These are phyloP conservation scores for Podaxis sp. DNA, from an alignment of 768 basidiomycete genomes.

Conservation along the genomic window DNA sequence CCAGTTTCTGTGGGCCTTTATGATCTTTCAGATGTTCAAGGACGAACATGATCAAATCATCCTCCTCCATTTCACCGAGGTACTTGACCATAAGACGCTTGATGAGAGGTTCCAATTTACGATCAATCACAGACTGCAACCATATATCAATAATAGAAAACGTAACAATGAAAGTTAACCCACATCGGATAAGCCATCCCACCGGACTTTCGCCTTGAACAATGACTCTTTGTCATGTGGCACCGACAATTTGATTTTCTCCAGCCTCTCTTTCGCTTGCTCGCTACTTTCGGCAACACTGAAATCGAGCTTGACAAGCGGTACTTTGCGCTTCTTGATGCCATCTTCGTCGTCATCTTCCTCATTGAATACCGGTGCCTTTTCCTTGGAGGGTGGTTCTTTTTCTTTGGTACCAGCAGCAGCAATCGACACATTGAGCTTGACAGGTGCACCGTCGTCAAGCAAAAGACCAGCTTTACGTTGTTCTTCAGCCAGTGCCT, in stretches of 20 bases:
- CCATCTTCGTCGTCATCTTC: slow-evolving; percentile 89
- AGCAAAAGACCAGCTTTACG: slow-evolving; percentile 85
- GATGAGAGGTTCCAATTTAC: slow-evolving; percentile 82
- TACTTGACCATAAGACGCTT: slow-evolving; percentile 82
- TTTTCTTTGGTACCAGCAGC: slow-evolving; percentile 41
- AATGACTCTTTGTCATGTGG: slow-evolving; percentile 74
- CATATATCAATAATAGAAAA: slow-evolving; percentile 15
- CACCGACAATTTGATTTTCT: slow-evolving; percentile 70
- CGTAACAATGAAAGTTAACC: slow-evolving; percentile 22
- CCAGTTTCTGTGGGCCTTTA: slow-evolving; percentile 77
- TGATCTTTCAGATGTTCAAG: slow-evolving; percentile 91
- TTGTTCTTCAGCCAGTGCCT: slow-evolving; percentile 85
- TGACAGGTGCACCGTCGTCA: slow-evolving; percentile 89
- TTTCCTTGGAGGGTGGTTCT: slow-evolving; percentile 40
- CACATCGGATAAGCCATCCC: slow-evolving; percentile 90
- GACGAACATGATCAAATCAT: slow-evolving; percentile 91
- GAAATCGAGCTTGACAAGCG: slow-evolving; percentile 88
- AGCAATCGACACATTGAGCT: slow-evolving; percentile 73
- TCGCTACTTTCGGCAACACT: slow-evolving; percentile 76
- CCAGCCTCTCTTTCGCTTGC: slow-evolving; percentile 73
- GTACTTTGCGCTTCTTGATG: slow-evolving; percentile 75
- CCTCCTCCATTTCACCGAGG: slow-evolving; percentile 89
- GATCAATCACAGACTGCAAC: slow-evolving; percentile 70
- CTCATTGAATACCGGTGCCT: slow-evolving; percentile 65
- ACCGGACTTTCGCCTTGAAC: slow-evolving; percentile 83